Evolutionary conservation across 176 grass and related monocot genomes (phyloP).

Genomic region (Eleusine coracana): DNA sequence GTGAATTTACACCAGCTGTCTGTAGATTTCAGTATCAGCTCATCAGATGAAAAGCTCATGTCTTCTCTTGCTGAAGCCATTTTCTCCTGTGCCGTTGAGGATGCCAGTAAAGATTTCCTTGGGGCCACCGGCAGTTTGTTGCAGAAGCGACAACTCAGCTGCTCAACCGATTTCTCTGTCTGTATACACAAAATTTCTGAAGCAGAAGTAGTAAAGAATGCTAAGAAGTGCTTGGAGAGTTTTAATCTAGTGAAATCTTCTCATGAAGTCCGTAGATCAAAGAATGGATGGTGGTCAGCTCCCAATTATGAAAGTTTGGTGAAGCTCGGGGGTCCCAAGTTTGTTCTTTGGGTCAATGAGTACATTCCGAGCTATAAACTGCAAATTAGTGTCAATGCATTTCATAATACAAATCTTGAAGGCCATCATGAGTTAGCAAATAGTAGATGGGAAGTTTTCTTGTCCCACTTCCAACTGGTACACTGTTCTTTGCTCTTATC

Average conservation of each 20-base stretch:
- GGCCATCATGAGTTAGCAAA: constrained; percentile 64
- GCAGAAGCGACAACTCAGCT: constrained; percentile 48
- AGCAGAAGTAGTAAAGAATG: constrained; percentile 52
- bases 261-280: constrained; percentile 19
- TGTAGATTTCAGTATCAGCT: constrained; percentile 52
- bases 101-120: constrained; percentile 45
- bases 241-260: constrained; percentile 40
- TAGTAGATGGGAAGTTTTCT: constrained; percentile 77
- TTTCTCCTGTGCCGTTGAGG: constrained; percentile 59
- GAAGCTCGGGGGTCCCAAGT: constrained; percentile 51
- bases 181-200: constrained; percentile 70
- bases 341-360: constrained; percentile 63
- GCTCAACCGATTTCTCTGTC: constrained; percentile 70
- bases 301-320: constrained; percentile 57
- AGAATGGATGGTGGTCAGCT: constrained; percentile 67
- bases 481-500: constrained; percentile 30
- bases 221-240: constrained; percentile 52
- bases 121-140: constrained; percentile 28
- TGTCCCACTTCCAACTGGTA: constrained; percentile 96
- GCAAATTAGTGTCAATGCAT: constrained; percentile 57
- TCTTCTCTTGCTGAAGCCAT: constrained; percentile 77
- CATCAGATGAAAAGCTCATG: constrained; percentile 71
- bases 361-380: constrained; percentile 76
- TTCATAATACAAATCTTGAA: constrained; percentile 62
- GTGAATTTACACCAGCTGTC: constrained; percentile 42